A percentile compares a stretch with the other conserved stretches of the same genome.
phyloP scores from a whole-genome alignment of 2,329 filamentous ascomycete species.

The Colletotrichum liriopes region DNA sequence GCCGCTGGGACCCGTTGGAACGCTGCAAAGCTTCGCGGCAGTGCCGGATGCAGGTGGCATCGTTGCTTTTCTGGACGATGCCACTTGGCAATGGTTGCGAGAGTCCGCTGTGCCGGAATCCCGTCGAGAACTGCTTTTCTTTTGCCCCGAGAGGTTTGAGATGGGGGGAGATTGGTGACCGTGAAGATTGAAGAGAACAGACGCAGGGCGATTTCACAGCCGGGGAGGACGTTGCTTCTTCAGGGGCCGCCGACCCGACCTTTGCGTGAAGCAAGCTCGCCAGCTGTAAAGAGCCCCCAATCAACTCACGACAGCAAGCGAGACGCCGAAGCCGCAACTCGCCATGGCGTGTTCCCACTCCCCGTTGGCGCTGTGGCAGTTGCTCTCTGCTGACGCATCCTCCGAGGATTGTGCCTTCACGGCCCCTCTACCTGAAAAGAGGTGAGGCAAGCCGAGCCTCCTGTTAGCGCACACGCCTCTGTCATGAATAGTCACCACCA shows the following conservation, averaged over 20 bases:
- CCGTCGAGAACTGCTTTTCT: conserved; percentile 21
- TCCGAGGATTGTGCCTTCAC: conserved; percentile 15
- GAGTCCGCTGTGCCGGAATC: conserved; percentile 11
- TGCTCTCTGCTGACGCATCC: conserved; percentile 29
- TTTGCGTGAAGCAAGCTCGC: not conserved
- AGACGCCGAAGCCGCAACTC: not conserved
- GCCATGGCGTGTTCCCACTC: not conserved
- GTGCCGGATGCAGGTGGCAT: conserved; percentile 17
- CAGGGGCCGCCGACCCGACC: conserved; percentile 1
- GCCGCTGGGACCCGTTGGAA: conserved; percentile 33
- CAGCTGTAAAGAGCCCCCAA: conserved; percentile 17
- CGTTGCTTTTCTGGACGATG: conserved; percentile 16
- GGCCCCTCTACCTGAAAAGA: conserved; percentile 23
- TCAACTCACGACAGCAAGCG: conserved; percentile 17
- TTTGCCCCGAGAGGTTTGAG: not conserved
- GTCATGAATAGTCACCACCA: not conserved
- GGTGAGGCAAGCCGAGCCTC: conserved; percentile 15
- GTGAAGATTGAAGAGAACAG: conserved; percentile 22
- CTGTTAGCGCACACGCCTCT: not conserved
- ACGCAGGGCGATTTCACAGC: conserved; percentile 22
- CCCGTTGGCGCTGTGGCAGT: not conserved
- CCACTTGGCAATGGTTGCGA: not conserved
- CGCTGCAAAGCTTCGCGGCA: conserved; percentile 26
- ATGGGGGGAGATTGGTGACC: not conserved
- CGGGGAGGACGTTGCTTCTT: conserved; percentile 35